Evolutionary conservation across 495 filamentous ascomycete species (phyloP), one percentile per base, ranked within the genome.

Genomic region (Friedmanniomyces endolithicus): DNA sequence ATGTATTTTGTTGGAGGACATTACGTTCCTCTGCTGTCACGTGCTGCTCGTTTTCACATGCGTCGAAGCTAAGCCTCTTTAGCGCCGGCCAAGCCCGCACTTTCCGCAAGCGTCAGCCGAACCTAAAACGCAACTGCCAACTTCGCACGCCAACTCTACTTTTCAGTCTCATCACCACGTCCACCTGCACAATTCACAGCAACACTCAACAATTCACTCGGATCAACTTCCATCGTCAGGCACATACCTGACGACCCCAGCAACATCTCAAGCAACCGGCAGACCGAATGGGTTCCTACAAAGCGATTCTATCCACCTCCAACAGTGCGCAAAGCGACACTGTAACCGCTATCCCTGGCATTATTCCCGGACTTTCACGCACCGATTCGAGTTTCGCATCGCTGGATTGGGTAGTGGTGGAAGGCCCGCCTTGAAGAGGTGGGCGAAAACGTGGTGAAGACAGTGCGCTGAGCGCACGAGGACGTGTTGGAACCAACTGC

Each of bases 351-450:
- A 14, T 44, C 40, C 37, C 50, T 14, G 19, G 43, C 23, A 16
- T 24, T 12, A 17, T 44, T 33, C 16, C 33, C 3, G 61, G 57
- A 51, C 59, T 69, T 27, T 68, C 59, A 14, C 61, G 54, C 34
- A 64, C 58, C 20, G 65, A 68, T 51, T 60, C 64, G 22, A 62
- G 61, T 53, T 70, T 69, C 47, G 68, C 62, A 4, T 37, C 65
- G n/a, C 60, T 67, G 55, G n/a, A 69, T 29, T 70, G 70, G 71
- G 63, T 72, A 73, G 58, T 63, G 52, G 71, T 61, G 60, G 44
- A 49, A 48, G 63, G 71, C 72, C 71, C 71, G 66, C 69, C 71
- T 68, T 74, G 71, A 74, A 52, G 37, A 63, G 71, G 70, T 70
- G 71, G 71, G 72, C 71, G 71, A 61, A 52, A 63, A 52, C 40